Evolutionary conservation across 306 rosid genomes (phyloP).

Genomic region (Mimosa pudica): DNA sequence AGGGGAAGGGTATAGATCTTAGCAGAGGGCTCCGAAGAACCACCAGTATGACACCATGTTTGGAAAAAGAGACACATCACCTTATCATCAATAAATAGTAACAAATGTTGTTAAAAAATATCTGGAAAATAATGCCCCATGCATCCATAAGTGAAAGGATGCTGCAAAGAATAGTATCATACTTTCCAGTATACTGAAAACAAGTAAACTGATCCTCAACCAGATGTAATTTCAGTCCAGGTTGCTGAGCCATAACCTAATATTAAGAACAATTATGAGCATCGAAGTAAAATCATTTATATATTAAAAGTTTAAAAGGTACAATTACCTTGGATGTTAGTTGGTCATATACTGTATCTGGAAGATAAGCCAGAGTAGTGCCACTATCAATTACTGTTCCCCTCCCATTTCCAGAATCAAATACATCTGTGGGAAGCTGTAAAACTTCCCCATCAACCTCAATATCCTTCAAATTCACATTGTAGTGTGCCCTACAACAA

Average conservation of each 20-base stretch:
- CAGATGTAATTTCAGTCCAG: conserved; percentile 58
- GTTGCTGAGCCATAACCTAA: conserved; percentile 70
- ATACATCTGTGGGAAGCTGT: conserved; percentile 71
- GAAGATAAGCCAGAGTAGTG: conserved; percentile 90
- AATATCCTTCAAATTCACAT: conserved; percentile 73
- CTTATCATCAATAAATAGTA: conserved; percentile 20
- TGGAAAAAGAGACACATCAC: background rate
- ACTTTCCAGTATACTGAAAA: conserved; percentile 63
- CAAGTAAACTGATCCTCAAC: conserved; percentile 68
- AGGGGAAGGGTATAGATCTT: too few relatives aligned
- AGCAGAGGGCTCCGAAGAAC: too few relatives aligned
- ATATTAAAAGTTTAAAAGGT: conserved; percentile 14
- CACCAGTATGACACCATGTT: too few relatives aligned
- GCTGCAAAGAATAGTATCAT: conserved; percentile 40
- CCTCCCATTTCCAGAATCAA: conserved; percentile 60
- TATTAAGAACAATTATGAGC: conserved; percentile 41
- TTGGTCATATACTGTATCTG: conserved; percentile 54
- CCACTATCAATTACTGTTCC: conserved; percentile 96
- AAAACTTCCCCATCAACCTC: conserved; percentile 73
- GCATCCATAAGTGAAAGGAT: conserved; percentile 9
- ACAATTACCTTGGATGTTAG: conserved; percentile 57
- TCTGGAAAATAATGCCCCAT: conserved; percentile 16
- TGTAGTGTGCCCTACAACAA: conserved; percentile 83
- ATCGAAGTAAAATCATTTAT: conserved; percentile 27
- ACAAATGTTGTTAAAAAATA: conserved; percentile 12